A percentile compares a stretch with the other conserved stretches of the same genome.
phyloP scores from a whole-genome alignment of 192 early-diverging fungal species.

The Diversispora eburnea region DNA sequence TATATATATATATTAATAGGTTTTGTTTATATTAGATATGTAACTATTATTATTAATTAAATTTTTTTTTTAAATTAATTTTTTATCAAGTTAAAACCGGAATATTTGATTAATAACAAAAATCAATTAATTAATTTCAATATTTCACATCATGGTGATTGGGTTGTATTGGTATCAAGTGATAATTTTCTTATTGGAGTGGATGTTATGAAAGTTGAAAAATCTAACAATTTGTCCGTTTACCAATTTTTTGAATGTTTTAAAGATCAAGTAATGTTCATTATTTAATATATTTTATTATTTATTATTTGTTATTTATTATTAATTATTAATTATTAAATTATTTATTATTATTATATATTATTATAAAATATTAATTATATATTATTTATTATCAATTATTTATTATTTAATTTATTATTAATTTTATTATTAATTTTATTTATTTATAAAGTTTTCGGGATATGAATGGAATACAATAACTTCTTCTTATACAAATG shows the following conservation, averaged over 20 bases:
- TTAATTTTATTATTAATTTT: neutral
- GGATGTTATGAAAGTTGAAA: slow-evolving; percentile 49
- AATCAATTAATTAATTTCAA: slow-evolving; percentile 38
- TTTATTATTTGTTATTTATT: neutral
- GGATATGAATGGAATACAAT: slow-evolving; percentile 28
- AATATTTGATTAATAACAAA: neutral
- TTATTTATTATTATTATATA: no score
- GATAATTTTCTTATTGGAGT: slow-evolving; percentile 39
- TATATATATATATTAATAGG: neutral
- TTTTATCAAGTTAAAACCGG: neutral
- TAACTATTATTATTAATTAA: neutral
- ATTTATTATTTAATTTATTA: neutral
- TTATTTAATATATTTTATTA: neutral
- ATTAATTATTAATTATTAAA: no score
- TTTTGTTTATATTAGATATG: no score
- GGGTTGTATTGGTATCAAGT: slow-evolving; percentile 52
- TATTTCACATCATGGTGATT: slow-evolving; percentile 58
- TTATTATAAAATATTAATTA: no score
- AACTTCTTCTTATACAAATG: slow-evolving; percentile 3
- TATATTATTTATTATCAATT: no score
- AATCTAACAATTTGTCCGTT: slow-evolving; percentile 34
- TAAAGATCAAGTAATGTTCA: slow-evolving; percentile 36
- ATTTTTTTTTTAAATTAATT: no score
- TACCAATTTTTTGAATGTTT: slow-evolving; percentile 37
- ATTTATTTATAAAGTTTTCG: slow-evolving; percentile 21